phyloP scores from a whole-genome alignment of 2,329 filamentous ascomycete genomes.

The Colletotrichum abscissum region DNA sequence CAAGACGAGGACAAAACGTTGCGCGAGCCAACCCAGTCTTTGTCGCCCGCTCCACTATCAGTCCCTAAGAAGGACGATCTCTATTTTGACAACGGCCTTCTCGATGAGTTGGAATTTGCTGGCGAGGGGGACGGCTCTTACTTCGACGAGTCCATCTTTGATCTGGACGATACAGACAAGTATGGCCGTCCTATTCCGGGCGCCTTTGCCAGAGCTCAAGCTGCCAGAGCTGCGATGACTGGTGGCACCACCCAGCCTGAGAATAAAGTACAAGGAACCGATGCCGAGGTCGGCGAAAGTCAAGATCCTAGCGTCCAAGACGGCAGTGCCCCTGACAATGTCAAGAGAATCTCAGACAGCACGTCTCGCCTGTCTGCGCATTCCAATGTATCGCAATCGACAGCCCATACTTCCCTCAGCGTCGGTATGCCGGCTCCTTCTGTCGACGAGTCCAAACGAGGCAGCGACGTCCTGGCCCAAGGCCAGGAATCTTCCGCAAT shows the following conservation, averaged over 20 bases:
- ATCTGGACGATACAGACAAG: conserved; percentile 72
- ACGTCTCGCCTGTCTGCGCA: conserved; percentile 57
- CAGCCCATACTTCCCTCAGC: conserved; percentile 64
- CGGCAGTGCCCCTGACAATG: conserved; percentile 39
- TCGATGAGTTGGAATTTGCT: conserved; percentile 58
- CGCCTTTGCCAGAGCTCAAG: conserved; percentile 65
- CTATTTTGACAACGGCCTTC: conserved; percentile 75
- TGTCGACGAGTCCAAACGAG: conserved; percentile 22
- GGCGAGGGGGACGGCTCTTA: conserved; percentile 63
- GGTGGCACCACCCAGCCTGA: conserved; percentile 35
- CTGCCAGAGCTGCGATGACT: conserved; percentile 48
- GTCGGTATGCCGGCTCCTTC: conserved; percentile 34
- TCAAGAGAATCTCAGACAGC: conserved; percentile 58
- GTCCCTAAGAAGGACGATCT: conserved; percentile 62
- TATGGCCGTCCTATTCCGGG: conserved; percentile 71
- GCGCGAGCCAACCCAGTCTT: conserved; percentile 39
- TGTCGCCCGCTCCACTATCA: conserved; percentile 18
- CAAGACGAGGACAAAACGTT: conserved; percentile 15
- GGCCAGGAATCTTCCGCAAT: conserved; percentile 37
- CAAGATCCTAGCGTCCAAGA: conserved; percentile 42
- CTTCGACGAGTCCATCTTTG: conserved; percentile 81
- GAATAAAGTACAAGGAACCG: conserved; percentile 56
- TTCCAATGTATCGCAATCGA: conserved; percentile 58
- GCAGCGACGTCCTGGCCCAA: conserved; percentile 20
- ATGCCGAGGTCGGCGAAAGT: conserved; percentile 43